These are phyloP conservation scores for Penicillium verhagenii DNA, from an alignment of 495 filamentous ascomycete genomes.

Conservation along the genomic window DNA sequence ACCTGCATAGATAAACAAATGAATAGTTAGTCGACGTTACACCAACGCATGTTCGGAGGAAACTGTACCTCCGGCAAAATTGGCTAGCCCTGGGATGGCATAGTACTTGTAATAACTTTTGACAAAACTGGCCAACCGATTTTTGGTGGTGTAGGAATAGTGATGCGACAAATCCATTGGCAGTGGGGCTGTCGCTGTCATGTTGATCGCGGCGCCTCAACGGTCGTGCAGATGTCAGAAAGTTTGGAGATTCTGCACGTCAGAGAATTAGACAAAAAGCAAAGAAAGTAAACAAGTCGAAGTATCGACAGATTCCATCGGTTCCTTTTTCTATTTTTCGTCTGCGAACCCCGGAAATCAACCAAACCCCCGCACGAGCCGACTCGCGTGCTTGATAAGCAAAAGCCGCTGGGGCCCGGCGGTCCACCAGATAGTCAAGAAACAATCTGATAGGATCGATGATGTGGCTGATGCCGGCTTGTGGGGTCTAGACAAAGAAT, in stretches of 20 bases:
- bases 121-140: slow-evolving; percentile 60
- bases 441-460: neutral
- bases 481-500: neutral
- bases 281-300: neutral
- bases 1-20: slow-evolving; percentile 43
- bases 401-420: neutral
- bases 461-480: neutral
- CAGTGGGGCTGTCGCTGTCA: slow-evolving; percentile 27
- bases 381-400: slow-evolving; percentile 3
- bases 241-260: neutral
- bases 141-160: slow-evolving; percentile 64
- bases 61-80: slow-evolving; percentile 79
- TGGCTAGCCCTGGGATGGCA: slow-evolving; percentile 72
- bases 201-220: slow-evolving; percentile 21
- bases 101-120: slow-evolving; percentile 88
- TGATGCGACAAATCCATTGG: slow-evolving; percentile 80
- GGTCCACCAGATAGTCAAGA: neutral
- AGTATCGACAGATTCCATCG: neutral
- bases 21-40: neutral
- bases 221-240: slow-evolving; percentile 21
- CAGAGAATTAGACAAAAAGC: neutral
- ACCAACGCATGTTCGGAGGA: neutral
- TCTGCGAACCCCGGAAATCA: neutral
- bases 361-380: neutral
- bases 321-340: neutral